A percentile compares a stretch with the other conserved stretches of the same genome.
Evolutionary conservation across 352 stramenopile species (phyloP).

Genomic region (Thraustochytrium sp.): DNA sequence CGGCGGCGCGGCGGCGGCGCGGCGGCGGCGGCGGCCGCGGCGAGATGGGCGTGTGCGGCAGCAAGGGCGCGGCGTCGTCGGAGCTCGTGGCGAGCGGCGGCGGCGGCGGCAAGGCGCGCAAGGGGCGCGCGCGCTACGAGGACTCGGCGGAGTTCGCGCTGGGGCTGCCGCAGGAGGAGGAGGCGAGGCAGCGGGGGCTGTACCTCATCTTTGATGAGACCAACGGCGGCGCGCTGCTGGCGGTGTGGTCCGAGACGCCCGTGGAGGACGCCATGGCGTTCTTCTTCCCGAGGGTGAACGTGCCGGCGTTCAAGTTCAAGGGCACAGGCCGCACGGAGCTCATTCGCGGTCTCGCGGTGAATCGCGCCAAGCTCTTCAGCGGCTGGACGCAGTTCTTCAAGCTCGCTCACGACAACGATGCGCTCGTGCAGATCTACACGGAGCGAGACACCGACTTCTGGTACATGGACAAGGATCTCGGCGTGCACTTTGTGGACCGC

Average conservation of each 20-base stretch:
- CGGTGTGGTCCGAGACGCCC: slow-evolving; percentile 17
- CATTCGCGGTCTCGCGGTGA: slow-evolving; percentile 21
- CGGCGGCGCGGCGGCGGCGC: background rate
- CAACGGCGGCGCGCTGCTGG: background rate
- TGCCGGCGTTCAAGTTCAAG: slow-evolving; percentile 37
- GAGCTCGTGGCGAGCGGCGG: background rate
- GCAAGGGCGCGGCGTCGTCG: background rate
- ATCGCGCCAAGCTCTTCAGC: background rate
- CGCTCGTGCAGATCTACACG: background rate
- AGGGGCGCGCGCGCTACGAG: background rate
- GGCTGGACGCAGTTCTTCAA: slow-evolving; percentile 41
- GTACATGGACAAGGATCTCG: slow-evolving; percentile 33
- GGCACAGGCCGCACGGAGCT: background rate
- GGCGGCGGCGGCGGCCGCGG: background rate
- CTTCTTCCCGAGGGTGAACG: slow-evolving; percentile 20
- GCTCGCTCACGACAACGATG: slow-evolving; percentile 25
- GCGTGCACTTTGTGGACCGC: background rate
- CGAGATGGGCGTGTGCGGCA: background rate
- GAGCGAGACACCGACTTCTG: background rate
- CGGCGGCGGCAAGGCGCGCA: background rate
- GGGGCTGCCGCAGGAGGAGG: background rate
- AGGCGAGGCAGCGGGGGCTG: background rate
- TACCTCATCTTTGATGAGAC: slow-evolving; percentile 15
- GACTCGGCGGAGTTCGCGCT: background rate
- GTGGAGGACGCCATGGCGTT: slow-evolving; percentile 16